Evolutionary conservation across 177 flowering plant species (phyloP).

Genomic region (Tripterygium wilfordii): DNA sequence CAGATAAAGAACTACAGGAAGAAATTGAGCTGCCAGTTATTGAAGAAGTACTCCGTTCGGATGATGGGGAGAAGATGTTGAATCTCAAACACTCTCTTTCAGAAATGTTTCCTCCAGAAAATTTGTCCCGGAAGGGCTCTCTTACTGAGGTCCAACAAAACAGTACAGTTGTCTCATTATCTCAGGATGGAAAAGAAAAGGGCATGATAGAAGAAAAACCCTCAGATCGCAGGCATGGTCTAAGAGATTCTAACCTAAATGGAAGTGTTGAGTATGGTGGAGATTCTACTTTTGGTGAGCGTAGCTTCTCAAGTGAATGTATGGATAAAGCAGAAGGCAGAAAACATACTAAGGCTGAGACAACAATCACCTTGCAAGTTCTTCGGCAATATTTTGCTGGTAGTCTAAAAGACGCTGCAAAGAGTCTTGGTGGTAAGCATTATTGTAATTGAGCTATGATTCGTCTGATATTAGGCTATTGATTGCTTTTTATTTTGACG

Average conservation of each 20-base stretch:
- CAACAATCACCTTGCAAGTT: constrained; percentile 68
- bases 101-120: constrained; percentile 23
- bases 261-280: constrained; percentile 23
- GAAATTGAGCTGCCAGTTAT: constrained; percentile 19
- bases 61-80: constrained; percentile 13
- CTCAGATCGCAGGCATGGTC: constrained; percentile 16
- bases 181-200: constrained; percentile 18
- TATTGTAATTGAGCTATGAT: neutral
- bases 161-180: constrained; percentile 16
- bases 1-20: constrained; percentile 54
- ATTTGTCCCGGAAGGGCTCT: constrained; percentile 20
- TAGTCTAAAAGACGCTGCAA: constrained; percentile 95
- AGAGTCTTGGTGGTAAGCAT: constrained; percentile 74
- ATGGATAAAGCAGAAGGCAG: constrained; percentile 36
- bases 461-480: neutral
- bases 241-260: constrained; percentile 25
- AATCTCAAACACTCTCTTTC: constrained; percentile 10
- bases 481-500: neutral
- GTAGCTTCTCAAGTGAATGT: constrained; percentile 21
- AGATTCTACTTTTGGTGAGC: constrained; percentile 32
- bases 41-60: constrained; percentile 24
- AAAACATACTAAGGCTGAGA: constrained; percentile 58
- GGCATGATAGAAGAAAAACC: constrained; percentile 15
- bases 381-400: constrained; percentile 84
- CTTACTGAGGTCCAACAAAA: constrained; percentile 18